phyloP scores from a whole-genome alignment of 2,329 filamentous ascomycete genomes.

The Trichoderma arundinaceum region DNA sequence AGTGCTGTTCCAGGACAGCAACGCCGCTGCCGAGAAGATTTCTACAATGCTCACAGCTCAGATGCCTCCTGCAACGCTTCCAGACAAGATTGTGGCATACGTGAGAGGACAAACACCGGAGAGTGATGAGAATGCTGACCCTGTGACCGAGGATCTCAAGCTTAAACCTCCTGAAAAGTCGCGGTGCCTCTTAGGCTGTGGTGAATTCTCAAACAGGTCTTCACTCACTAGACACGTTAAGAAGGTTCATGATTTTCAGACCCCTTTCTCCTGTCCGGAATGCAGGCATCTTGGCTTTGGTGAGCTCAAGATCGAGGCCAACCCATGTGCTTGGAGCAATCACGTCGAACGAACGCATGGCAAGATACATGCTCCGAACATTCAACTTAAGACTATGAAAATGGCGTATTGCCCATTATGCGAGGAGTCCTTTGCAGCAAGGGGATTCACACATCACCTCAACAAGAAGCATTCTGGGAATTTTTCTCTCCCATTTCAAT shows the following conservation, averaged over 20 bases:
- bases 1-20: constrained; percentile 16
- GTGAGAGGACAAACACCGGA: neutral
- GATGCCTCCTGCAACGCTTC: constrained; percentile 12
- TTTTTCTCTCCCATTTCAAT: constrained; percentile 18
- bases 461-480: constrained; percentile 15
- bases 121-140: constrained; percentile 7
- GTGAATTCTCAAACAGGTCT: constrained; percentile 11
- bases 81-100: constrained; percentile 14
- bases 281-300: neutral
- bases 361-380: constrained; percentile 1
- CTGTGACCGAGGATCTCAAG: neutral
- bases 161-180: neutral
- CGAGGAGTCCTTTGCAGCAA: neutral
- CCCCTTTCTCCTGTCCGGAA: constrained; percentile 17
- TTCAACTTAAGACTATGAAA: constrained; percentile 1
- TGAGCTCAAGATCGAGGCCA: neutral
- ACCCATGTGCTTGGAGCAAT: constrained; percentile 11
- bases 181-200: constrained; percentile 7
- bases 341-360: constrained; percentile 1
- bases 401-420: constrained; percentile 21
- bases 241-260: constrained; percentile 2
- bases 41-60: neutral
- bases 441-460: constrained; percentile 13
- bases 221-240: constrained; percentile 20
- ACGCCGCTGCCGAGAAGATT: constrained; percentile 3